phyloP scores from a whole-genome alignment of 2,329 filamentous ascomycete genomes.

The Dactylellina parvicollis region DNA sequence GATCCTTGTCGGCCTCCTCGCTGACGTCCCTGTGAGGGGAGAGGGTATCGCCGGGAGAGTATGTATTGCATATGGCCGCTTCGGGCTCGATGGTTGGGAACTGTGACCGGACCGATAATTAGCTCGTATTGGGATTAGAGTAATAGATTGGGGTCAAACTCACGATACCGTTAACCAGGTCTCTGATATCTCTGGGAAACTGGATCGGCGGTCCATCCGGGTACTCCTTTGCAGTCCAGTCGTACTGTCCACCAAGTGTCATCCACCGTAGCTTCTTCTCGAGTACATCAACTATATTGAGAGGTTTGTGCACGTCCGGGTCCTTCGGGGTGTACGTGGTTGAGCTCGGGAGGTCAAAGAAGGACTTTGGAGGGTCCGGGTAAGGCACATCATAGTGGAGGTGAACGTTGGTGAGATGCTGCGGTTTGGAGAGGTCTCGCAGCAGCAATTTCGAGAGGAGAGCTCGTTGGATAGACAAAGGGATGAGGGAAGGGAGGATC shows the following conservation, averaged over 20 bases:
- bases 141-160: not conserved
- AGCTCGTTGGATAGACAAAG: conserved; percentile 72
- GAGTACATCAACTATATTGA: conserved; percentile 76
- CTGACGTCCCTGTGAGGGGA: conserved; percentile 94
- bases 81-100: conserved; percentile 83
- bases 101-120: conserved; percentile 63
- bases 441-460: conserved; percentile 81
- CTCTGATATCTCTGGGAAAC: conserved; percentile 78
- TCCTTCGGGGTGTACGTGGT: conserved; percentile 70
- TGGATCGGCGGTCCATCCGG: conserved; percentile 72
- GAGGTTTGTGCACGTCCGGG: conserved; percentile 75
- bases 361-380: conserved; percentile 65
- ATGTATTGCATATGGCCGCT: conserved; percentile 93
- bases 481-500: conserved; percentile 78
- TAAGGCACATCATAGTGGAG: conserved; percentile 80
- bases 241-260: conserved; percentile 93
- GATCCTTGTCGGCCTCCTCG: conserved; percentile 78
- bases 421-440: conserved; percentile 75
- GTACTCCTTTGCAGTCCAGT: conserved; percentile 90
- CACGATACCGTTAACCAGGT: conserved; percentile 65
- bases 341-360: conserved; percentile 67
- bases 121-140: not conserved
- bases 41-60: conserved; percentile 87
- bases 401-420: conserved; percentile 89
- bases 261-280: conserved; percentile 89